Base-by-base conservation (phyloP, 2,329 filamentous ascomycete genomes). In the Chrysosporium keratinophilum region DNA sequence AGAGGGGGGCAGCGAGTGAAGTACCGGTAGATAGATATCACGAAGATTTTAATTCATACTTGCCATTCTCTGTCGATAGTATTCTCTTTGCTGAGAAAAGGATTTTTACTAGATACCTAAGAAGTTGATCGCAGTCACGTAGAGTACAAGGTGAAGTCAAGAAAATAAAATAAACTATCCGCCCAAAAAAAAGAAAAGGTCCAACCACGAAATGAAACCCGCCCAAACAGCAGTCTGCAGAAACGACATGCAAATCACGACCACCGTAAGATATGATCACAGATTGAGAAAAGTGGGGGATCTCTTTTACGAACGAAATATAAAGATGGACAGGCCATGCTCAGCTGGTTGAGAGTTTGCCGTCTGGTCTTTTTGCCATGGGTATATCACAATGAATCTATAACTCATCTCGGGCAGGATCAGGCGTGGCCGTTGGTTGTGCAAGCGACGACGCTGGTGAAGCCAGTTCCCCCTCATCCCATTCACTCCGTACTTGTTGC, bases 1-100 rank as follows among this genome's bases (percentile, higher is more conserved):
- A 69, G 74, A 50, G 72, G 71, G 6, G 72, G 71, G 6, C 71
- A 74, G 57, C 66, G 67, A 50, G 62, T 72, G 47, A 67, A 69
- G 56, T 72, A 74, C 58, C 65, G 72, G 52, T 74, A 46, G 42
- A 17, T 19, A 28, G 23, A 28, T 28, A 7, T 28, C 23, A 28
- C 3, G 7, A 28, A 28, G 23, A 28, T 28, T 4, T 28, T 7
- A 3, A 7, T 28, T 28, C 3, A 28, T 28, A 28, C 23, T 7
- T 7, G 23, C 23, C 23, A 28, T 28, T 28, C 3, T 28, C 3
- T 7, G 7, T 28, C 7, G 23, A 28, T 28, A 3, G 23, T 7
- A 28, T 28, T 3, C 23, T 28, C 23, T 4, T 28, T 28, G 7
- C 23, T 7, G 23, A 28, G 23, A 7, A 28, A 28, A 28, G 23